phyloP scores from a whole-genome alignment of 225 moss, liverwort and hornwort genomes.

The Physcomitrium patens region DNA sequence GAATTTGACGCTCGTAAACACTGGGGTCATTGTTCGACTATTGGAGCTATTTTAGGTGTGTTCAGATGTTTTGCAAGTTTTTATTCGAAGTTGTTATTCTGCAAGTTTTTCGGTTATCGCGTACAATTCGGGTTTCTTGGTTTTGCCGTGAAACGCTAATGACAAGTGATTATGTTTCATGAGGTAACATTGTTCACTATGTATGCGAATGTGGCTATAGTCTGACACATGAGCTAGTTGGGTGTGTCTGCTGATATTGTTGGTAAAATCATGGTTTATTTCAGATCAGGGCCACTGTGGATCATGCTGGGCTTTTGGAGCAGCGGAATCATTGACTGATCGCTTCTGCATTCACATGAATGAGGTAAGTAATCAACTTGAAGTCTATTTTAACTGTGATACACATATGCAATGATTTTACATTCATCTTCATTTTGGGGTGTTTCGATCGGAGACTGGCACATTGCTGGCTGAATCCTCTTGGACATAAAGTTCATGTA shows the following conservation, averaged over 20 bases:
- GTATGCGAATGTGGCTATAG: background rate
- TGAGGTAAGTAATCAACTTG: conserved; percentile 38
- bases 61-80: background rate
- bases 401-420: background rate
- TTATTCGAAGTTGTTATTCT: background rate
- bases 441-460: background rate
- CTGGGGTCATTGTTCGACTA: conserved; percentile 79
- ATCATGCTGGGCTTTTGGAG: conserved; percentile 99
- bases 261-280: background rate
- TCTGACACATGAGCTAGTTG: conserved; percentile 6
- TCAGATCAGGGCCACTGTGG: conserved; percentile 93
- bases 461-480: background rate
- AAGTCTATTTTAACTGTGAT: background rate
- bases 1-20: conserved; percentile 76
- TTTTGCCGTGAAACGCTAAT: too few species aligned
- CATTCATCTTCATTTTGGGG: background rate
- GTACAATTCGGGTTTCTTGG: too few species aligned
- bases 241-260: conserved; percentile 15
- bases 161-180: background rate
- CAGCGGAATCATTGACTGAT: conserved; percentile 89
- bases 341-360: conserved; percentile 90
- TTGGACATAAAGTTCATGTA: background rate
- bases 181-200: background rate
- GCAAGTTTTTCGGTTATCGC: too few species aligned
- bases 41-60: conserved; percentile 71